phyloP scores from a whole-genome alignment of 345 rosid species.

The Cardamine resedifolia region DNA sequence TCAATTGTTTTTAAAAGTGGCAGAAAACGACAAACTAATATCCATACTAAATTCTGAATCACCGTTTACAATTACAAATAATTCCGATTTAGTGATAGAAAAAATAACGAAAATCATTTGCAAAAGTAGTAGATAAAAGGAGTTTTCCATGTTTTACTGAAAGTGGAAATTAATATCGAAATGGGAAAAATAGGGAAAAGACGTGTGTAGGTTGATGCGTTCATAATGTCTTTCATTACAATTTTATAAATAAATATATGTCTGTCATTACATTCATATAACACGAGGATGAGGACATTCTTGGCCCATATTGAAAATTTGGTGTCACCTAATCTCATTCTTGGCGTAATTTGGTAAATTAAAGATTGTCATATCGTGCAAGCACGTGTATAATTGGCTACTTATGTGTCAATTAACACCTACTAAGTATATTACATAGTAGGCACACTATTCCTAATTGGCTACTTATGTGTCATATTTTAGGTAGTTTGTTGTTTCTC shows the following conservation, averaged over 20 bases:
- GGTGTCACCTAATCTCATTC: constrained; percentile 1
- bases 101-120: background rate
- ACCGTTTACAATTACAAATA: background rate
- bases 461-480: background rate
- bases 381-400: background rate
- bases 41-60: background rate
- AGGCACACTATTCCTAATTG: background rate
- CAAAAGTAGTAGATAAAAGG: background rate
- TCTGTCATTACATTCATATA: background rate
- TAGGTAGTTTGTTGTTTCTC: background rate
- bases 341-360: background rate
- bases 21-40: background rate
- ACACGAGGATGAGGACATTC: constrained; percentile 24
- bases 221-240: constrained; percentile 9
- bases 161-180: too few species aligned
- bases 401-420: background rate
- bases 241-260: background rate
- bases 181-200: too few species aligned
- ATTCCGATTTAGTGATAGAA: background rate
- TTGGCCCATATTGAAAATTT: background rate
- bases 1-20: background rate
- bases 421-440: background rate
- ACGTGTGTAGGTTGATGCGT: background rate
- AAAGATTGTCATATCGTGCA: background rate
- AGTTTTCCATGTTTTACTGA: background rate